Evolutionary conservation across 208 protist genomes (phyloP).

Genomic region (Histomonas meleagridis): DNA sequence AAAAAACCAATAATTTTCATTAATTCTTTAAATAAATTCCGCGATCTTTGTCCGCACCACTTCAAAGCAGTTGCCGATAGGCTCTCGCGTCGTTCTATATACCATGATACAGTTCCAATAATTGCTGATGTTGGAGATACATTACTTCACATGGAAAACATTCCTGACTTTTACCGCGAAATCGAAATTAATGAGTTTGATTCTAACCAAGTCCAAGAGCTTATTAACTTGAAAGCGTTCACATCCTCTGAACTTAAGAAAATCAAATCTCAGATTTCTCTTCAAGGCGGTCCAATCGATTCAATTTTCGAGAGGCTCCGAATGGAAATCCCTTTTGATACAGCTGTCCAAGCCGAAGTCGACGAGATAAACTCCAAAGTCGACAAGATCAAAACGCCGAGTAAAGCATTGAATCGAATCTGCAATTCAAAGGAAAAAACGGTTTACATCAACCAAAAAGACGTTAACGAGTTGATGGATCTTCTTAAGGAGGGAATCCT

Average conservation of each 20-base stretch:
- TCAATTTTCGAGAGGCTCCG: neutral
- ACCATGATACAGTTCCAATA: neutral
- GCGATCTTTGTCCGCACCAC: neutral
- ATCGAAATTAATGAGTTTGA: neutral
- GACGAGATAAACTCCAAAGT: neutral
- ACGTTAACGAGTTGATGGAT: neutral
- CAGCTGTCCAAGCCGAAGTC: neutral
- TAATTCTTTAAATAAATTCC: neutral
- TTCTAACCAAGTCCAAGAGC: neutral
- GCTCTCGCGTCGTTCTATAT: neutral
- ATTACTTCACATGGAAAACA: neutral
- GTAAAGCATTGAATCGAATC: neutral
- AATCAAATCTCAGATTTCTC: neutral
- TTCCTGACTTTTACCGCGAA: neutral
- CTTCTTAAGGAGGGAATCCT: neutral
- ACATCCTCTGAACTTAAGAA: neutral
- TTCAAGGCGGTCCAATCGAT: neutral
- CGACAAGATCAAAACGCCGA: neutral
- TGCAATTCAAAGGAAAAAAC: neutral
- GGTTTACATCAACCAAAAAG: neutral
- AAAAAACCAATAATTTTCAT: neutral
- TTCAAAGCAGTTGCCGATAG: neutral
- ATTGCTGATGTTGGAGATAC: neutral
- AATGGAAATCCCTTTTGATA: neutral
- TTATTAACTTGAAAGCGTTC: neutral